A percentile compares a stretch with the other conserved stretches of the same genome.
Evolutionary conservation across 1,139 yeast species (phyloP).

Genomic region (Saccharomyces hybrid): DNA sequence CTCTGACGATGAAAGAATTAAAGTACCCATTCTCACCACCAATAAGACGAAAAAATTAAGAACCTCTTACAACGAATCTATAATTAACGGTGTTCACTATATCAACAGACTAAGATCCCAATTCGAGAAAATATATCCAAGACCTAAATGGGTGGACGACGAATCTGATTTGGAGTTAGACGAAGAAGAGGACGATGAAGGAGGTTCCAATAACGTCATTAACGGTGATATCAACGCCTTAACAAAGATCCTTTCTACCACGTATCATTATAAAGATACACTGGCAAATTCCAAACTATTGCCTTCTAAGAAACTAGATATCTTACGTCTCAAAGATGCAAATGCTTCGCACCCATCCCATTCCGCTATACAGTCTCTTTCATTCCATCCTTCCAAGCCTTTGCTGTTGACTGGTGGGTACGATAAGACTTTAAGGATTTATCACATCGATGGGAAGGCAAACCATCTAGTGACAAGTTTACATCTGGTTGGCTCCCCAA

Average conservation of each 20-base stretch:
- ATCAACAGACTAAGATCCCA: conserved; percentile 69
- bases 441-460: conserved; percentile 83
- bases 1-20: conserved; percentile 77
- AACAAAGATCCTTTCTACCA: conserved; percentile 49
- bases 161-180: conserved; percentile 31
- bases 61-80: conserved; percentile 49
- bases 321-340: conserved; percentile 78
- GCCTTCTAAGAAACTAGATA: conserved; percentile 64
- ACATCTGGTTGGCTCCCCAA: conserved; percentile 70
- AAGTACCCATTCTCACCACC: conserved; percentile 51
- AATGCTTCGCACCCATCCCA: conserved; percentile 60
- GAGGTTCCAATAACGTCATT: conserved; percentile 30
- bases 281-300: conserved; percentile 47
- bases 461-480: conserved; percentile 78
- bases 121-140: conserved; percentile 79
- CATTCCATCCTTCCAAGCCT: conserved; percentile 84
- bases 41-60: conserved; percentile 70
- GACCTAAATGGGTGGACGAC: conserved; percentile 71
- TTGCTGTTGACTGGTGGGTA: conserved; percentile 82
- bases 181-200: conserved; percentile 31
- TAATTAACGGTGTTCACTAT: conserved; percentile 59
- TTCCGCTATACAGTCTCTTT: conserved; percentile 73
- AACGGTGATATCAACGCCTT: conserved; percentile 49
- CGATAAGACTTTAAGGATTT: conserved; percentile 79
- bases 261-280: conserved; percentile 48